These are phyloP conservation scores for Globisporangium nodosum DNA, from an alignment of 352 stramenopile genomes.

Conservation along the genomic window DNA sequence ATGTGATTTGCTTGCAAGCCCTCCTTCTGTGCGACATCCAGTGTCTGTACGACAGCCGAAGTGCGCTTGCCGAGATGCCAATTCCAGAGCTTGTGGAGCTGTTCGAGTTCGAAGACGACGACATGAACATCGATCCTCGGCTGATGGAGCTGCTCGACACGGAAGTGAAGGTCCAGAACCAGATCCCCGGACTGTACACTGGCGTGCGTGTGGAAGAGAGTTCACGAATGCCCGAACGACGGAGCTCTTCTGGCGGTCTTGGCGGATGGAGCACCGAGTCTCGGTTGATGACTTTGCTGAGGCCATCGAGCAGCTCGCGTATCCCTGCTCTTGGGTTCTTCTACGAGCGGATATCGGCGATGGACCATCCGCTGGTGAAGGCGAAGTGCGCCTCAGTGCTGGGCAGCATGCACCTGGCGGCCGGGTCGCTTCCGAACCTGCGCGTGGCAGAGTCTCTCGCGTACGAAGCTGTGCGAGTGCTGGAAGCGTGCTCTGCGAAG, in stretches of 20 bases:
- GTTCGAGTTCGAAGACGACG: conserved; percentile 77
- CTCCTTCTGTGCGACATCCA: conserved; percentile 79
- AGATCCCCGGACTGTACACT: conserved; percentile 12
- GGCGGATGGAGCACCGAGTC: conserved; percentile 36
- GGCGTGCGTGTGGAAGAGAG: neutral
- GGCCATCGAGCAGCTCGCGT: conserved; percentile 32
- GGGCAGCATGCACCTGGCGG: conserved; percentile 44
- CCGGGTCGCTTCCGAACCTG: conserved; percentile 41
- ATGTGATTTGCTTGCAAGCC: conserved; percentile 57
- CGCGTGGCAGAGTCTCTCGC: conserved; percentile 58
- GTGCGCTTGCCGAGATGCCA: conserved; percentile 51
- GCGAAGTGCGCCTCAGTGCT: conserved; percentile 65
- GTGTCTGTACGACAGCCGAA: conserved; percentile 72
- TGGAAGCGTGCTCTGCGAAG: conserved; percentile 46
- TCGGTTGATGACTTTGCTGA: conserved; percentile 47
- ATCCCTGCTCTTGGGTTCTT: conserved; percentile 44
- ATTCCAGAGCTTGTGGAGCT: conserved; percentile 66
- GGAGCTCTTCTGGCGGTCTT: conserved; percentile 20
- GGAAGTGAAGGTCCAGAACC: conserved; percentile 17
- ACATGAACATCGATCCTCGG: conserved; percentile 43
- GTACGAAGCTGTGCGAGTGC: conserved; percentile 69
- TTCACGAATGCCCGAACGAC: conserved; percentile 5
- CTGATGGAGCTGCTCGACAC: conserved; percentile 33
- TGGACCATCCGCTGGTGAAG: conserved; percentile 58
- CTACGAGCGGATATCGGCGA: conserved; percentile 46